Base-by-base conservation (phyloP, 202 grass and related monocot genomes). In the Elaeis oleifera region DNA sequence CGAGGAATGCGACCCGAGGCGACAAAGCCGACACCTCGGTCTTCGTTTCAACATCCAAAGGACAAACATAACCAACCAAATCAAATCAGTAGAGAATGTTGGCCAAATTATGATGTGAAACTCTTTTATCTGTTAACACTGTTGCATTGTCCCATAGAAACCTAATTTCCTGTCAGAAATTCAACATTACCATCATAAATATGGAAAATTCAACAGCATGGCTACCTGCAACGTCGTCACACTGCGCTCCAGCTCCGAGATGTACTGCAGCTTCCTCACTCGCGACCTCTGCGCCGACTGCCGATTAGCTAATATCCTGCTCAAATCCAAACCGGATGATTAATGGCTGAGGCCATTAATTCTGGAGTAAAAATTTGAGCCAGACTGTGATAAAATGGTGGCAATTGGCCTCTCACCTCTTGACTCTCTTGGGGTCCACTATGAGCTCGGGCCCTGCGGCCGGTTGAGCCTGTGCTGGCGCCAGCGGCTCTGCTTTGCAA, bases 261-360 rank as follows among this genome's bases (percentile, higher is more conserved):
- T 54, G 64, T 67, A 67, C n/a, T 67, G 64, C 25, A 67, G 64
- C 51, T 67, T 67, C 15, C 64, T 50, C 51, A 67, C 64, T 17
- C 63, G 63, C 5, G 63, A 65, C 22, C 63, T 52, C 49, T 65
- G 63, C 22, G 63, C 63, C 21, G 64, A 67, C 17, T 67, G 64
- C 51, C 64, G 28, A 26, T 67, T 67, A 14, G 64, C 64, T 11
- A 67, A 31, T 50, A 67, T 67, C 24, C 64, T 67, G 25, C 36
- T 44, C 36, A 3, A 21, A 63, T 63, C 4, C 22, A 17, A 17
- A 13, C 1, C 6, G 1, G 17, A 8, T 20, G 6, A 4, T 9
- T 36, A 9, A 36, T 9, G 2, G 36, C 36, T 14, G 9, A 44
- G 36, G 36, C 36, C 36, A 20, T 20, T 20, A 44, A 44, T 44